These are phyloP conservation scores for Raphidocelis subcapitata DNA, from an alignment of 139 green algal species.

Conservation along the genomic window DNA sequence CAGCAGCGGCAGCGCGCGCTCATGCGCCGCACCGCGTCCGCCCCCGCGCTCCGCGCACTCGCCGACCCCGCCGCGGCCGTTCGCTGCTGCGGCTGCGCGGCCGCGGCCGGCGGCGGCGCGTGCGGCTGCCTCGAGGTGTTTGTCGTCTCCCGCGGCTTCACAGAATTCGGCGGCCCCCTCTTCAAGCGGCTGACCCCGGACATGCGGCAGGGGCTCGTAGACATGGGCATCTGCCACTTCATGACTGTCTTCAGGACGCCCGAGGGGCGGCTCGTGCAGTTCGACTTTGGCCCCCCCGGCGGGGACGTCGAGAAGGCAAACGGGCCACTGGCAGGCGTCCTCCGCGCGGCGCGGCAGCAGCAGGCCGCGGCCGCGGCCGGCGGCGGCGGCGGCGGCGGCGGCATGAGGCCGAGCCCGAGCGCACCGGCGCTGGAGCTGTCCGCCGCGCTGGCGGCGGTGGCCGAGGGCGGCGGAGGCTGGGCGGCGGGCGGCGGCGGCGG, in stretches of 20 bases:
- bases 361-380: neutral
- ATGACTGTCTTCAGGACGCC: slow-evolving; percentile 59
- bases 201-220: slow-evolving; percentile 38
- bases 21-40: too few relatives aligned
- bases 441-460: neutral
- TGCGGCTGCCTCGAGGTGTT: slow-evolving; percentile 58
- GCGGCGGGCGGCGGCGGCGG: neutral
- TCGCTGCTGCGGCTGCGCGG: too few relatives aligned
- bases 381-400: neutral
- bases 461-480: neutral
- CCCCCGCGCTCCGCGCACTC: too few relatives aligned
- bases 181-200: slow-evolving; percentile 43
- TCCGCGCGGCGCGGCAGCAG: slow-evolving; percentile 1
- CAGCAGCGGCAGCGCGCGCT: too few relatives aligned
- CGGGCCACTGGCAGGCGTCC: slow-evolving; percentile 18
- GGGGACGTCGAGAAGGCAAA: slow-evolving; percentile 55
- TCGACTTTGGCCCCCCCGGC: slow-evolving; percentile 68
- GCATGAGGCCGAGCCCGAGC: neutral
- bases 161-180: slow-evolving; percentile 55
- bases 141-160: slow-evolving; percentile 53
- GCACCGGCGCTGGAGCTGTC: neutral
- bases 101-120: neutral
- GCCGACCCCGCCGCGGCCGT: too few relatives aligned
- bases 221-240: slow-evolving; percentile 68
- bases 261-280: slow-evolving; percentile 56